Conservation (phyloP, 192 early-diverging fungal genomes). For the Entomortierella parvispora region DNA sequence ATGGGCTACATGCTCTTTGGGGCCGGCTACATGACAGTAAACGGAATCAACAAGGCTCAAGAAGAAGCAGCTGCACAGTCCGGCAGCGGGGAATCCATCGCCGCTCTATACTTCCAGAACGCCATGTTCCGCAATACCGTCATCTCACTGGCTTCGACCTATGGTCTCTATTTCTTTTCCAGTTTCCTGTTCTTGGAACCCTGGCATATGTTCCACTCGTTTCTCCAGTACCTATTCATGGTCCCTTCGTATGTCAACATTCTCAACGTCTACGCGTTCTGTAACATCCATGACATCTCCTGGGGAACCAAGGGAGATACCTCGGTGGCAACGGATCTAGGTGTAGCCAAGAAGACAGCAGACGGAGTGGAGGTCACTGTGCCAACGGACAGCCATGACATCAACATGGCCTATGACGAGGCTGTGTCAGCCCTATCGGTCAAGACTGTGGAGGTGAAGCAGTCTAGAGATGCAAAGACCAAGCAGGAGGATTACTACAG, state of each 20-base stretch:
- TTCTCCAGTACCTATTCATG: slow-evolving; percentile 74
- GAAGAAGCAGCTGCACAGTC: background rate
- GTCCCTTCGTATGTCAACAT: slow-evolving; percentile 79
- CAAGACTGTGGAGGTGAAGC: background rate
- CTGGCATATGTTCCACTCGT: slow-evolving; percentile 77
- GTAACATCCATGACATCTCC: slow-evolving; percentile 2
- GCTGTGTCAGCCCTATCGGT: slow-evolving; percentile 21
- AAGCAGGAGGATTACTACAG: slow-evolving; percentile 75
- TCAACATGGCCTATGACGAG: slow-evolving; percentile 51
- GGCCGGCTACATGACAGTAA: slow-evolving; percentile 50
- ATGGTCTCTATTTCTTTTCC: slow-evolving; percentile 75
- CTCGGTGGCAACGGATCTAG: slow-evolving; percentile 42
- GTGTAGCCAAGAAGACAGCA: slow-evolving; percentile 39
- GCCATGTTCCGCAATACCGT: slow-evolving; percentile 63
- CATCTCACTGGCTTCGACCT: slow-evolving; percentile 70
- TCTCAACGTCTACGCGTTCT: slow-evolving; percentile 10
- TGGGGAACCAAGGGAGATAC: slow-evolving; percentile 64
- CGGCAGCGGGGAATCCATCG: slow-evolving; percentile 2
- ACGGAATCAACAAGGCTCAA: slow-evolving; percentile 30
- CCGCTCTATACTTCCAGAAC: slow-evolving; percentile 38
- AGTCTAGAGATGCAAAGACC: slow-evolving; percentile 4
- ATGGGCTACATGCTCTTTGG: slow-evolving; percentile 61
- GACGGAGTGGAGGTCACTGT: slow-evolving; percentile 53
- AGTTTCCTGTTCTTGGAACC: slow-evolving; percentile 74
- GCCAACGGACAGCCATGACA: slow-evolving; percentile 36